These are phyloP conservation scores for Chaetothyriales sp. DNA, from an alignment of 2,329 filamentous ascomycete genomes.

Conservation along the genomic window DNA sequence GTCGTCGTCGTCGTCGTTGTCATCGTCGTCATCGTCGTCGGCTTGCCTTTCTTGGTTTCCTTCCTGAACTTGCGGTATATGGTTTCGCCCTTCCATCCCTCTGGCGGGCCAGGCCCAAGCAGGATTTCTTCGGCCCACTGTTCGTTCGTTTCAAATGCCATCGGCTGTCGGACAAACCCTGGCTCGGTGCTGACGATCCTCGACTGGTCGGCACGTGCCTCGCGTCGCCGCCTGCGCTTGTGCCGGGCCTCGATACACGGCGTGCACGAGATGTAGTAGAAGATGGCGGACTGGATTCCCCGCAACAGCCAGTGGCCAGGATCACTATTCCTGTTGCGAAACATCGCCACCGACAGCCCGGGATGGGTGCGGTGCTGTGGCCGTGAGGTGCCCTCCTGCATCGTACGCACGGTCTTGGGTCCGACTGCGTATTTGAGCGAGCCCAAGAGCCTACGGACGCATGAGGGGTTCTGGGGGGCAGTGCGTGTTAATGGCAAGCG, in stretches of 20 bases:
- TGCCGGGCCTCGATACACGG: slow-evolving; percentile 57
- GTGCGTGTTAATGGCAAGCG: too few relatives aligned
- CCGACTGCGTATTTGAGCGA: background rate
- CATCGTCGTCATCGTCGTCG: background rate
- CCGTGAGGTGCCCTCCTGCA: background rate
- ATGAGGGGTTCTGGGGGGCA: too few relatives aligned
- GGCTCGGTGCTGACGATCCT: slow-evolving; percentile 50
- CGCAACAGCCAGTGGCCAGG: slow-evolving; percentile 31
- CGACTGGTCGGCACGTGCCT: slow-evolving; percentile 55
- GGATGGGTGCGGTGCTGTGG: background rate
- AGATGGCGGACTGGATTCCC: slow-evolving; percentile 37
- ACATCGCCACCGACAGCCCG: background rate
- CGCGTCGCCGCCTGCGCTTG: slow-evolving; percentile 54
- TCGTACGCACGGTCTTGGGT: background rate
- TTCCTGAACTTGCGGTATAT: slow-evolving; percentile 20
- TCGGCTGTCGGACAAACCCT: slow-evolving; percentile 60
- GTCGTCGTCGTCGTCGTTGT: slow-evolving; percentile 2
- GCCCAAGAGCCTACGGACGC: too few relatives aligned
- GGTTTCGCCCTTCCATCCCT: slow-evolving; percentile 15
- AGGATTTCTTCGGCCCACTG: slow-evolving; percentile 81
- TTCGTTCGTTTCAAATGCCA: slow-evolving; percentile 70
- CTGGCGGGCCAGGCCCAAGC: slow-evolving; percentile 59
- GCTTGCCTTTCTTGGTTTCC: slow-evolving; percentile 15
- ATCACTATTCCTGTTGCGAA: slow-evolving; percentile 3
- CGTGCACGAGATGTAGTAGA: slow-evolving; percentile 37